Evolutionary conservation across 2,329 filamentous ascomycete species (phyloP).

Genomic region (Hirsutella thompsonii): DNA sequence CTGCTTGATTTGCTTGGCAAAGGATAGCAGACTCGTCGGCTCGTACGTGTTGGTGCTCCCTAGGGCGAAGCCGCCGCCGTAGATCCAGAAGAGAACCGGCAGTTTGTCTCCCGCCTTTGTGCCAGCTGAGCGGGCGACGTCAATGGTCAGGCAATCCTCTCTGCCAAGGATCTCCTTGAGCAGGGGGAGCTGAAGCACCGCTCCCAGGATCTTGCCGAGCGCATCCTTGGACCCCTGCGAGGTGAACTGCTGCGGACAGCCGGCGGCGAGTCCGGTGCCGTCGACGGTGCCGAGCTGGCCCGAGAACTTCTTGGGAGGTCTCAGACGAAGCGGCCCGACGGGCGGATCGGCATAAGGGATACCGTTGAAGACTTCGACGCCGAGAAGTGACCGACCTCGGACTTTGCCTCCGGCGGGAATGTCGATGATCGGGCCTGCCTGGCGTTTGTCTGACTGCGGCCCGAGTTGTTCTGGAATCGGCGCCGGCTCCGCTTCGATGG

Average conservation of each 20-base stretch:
- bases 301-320: conserved; percentile 40
- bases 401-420: not conserved
- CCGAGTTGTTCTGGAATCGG: too few species aligned
- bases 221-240: conserved; percentile 29
- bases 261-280: conserved; percentile 31
- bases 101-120: conserved; percentile 41
- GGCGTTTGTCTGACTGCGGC: too few species aligned
- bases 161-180: conserved; percentile 41
- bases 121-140: conserved; percentile 44
- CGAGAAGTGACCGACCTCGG: not conserved
- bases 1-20: conserved; percentile 25
- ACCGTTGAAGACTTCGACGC: not conserved
- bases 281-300: conserved; percentile 32
- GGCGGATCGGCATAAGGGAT: conserved; percentile 1
- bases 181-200: conserved; percentile 40
- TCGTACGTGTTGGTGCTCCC: conserved; percentile 40
- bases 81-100: conserved; percentile 61
- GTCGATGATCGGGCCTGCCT: too few species aligned
- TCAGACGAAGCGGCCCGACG: conserved; percentile 28
- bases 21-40: conserved; percentile 29
- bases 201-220: conserved; percentile 30
- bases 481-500: too few species aligned
- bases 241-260: conserved; percentile 54
- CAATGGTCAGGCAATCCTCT: conserved; percentile 53
- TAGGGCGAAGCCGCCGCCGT: conserved; percentile 51